phyloP scores from a whole-genome alignment of 2,329 filamentous ascomycete species.

The Neofusicoccum ribis region DNA sequence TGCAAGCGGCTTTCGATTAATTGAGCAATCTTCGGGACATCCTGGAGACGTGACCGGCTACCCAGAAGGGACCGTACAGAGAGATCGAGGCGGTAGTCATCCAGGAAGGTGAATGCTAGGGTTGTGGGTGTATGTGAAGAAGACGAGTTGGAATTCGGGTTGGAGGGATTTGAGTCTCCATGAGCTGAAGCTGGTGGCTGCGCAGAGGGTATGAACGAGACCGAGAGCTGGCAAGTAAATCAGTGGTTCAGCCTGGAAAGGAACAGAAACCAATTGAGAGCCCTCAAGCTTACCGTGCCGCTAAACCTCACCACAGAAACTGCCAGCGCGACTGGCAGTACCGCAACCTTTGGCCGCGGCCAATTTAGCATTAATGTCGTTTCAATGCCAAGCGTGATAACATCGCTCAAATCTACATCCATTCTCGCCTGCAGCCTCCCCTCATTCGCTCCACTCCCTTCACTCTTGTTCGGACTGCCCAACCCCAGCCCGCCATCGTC shows the following conservation, averaged over 20 bases:
- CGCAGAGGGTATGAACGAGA: conserved; percentile 80
- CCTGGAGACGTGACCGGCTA: conserved; percentile 75
- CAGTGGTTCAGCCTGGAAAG: neutral
- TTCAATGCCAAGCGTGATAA: conserved; percentile 91
- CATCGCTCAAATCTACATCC: conserved; percentile 95
- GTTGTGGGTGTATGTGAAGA: conserved; percentile 65
- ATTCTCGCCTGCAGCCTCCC: conserved; percentile 87
- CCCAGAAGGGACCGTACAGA: conserved; percentile 78
- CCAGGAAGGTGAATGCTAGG: conserved; percentile 90
- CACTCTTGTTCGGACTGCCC: conserved; percentile 32
- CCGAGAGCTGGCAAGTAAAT: conserved; percentile 57
- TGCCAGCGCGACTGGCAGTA: conserved; percentile 86
- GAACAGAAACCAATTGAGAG: neutral
- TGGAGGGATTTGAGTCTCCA: conserved; percentile 39
- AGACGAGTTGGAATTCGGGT: conserved; percentile 22
- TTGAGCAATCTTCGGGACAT: conserved; percentile 86
- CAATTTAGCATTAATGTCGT: conserved; percentile 95
- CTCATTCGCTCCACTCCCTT: conserved; percentile 46
- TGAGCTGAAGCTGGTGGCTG: conserved; percentile 29
- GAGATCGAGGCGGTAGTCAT: conserved; percentile 83
- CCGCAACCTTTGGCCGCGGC: conserved; percentile 82
- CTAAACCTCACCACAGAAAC: conserved; percentile 94
- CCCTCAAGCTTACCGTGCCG: conserved; percentile 60
- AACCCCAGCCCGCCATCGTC: conserved; percentile 68
- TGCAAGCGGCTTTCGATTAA: conserved; percentile 78